Conservation (phyloP, 352 stramenopile species). For the Globisporangium polare region DNA sequence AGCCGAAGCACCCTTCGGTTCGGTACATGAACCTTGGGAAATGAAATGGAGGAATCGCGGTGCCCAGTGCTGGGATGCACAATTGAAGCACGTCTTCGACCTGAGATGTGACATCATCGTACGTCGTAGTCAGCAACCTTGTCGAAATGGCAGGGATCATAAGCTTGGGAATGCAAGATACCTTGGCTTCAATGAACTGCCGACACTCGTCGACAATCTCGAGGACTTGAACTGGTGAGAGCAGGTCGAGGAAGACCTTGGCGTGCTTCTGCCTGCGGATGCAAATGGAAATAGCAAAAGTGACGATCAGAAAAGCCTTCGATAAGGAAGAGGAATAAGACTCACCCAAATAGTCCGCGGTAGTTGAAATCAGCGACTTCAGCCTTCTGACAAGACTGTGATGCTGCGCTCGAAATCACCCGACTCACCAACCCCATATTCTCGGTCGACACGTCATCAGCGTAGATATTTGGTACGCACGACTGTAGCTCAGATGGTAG, state of each 20-base stretch:
- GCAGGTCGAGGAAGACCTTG: slow-evolving; percentile 23
- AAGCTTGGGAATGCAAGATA: slow-evolving; percentile 9
- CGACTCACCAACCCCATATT: not conserved
- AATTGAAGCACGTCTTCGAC: slow-evolving; percentile 65
- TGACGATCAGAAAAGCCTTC: not conserved
- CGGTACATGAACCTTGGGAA: slow-evolving; percentile 55
- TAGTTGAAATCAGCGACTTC: slow-evolving; percentile 2
- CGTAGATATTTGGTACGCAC: slow-evolving; percentile 19
- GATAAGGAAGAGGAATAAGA: not conserved
- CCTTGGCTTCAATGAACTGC: slow-evolving; percentile 34
- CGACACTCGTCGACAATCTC: slow-evolving; percentile 30
- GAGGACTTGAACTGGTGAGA: slow-evolving; percentile 25
- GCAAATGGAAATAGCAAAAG: not conserved
- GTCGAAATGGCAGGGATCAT: not conserved
- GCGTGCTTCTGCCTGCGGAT: slow-evolving; percentile 18
- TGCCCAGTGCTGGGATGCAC: slow-evolving; percentile 66
- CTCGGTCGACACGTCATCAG: slow-evolving; percentile 17
- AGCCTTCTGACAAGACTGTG: not conserved
- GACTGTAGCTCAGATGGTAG: slow-evolving; percentile 23
- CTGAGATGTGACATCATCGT: slow-evolving; percentile 16
- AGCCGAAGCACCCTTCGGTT: slow-evolving; percentile 58
- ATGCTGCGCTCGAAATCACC: slow-evolving; percentile 18
- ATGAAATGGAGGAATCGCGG: slow-evolving; percentile 70
- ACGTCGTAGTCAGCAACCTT: not conserved
- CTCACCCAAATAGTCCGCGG: slow-evolving; percentile 12